Evolutionary conservation across 73 alveolate genomes (phyloP).

Genomic region (Tetrahymena malaccensis): DNA sequence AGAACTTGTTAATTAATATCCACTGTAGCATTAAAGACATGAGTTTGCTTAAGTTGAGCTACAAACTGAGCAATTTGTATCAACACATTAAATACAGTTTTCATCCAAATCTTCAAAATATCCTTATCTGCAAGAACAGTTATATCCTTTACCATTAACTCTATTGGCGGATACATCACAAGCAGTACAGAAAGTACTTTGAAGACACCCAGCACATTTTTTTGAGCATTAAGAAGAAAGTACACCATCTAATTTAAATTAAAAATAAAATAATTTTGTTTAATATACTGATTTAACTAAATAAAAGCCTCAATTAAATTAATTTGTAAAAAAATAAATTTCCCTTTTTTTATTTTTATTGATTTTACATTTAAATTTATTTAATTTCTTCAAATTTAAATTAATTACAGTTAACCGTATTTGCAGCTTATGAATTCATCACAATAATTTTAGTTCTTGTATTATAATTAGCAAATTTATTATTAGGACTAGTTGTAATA

Average conservation of each 20-base stretch:
- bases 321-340: too few relatives aligned
- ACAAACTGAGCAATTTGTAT: not conserved
- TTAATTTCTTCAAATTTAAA: not conserved
- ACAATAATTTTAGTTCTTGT: not conserved
- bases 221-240: not conserved
- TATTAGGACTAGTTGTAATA: not conserved
- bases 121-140: not conserved
- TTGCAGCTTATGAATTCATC: not conserved
- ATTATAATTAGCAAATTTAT: not conserved
- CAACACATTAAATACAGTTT: not conserved
- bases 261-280: not conserved
- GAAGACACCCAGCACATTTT: not conserved
- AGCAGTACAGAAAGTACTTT: not conserved
- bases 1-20: not conserved
- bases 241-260: not conserved
- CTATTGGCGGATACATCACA: not conserved
- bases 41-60: not conserved
- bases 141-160: not conserved
- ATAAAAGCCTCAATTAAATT: too few relatives aligned
- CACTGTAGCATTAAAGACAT: not conserved
- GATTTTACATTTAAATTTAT: too few relatives aligned
- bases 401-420: not conserved
- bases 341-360: too few relatives aligned
- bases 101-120: not conserved
- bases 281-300: too few relatives aligned